A percentile compares a stretch with the other conserved stretches of the same genome.
phyloP scores from a whole-genome alignment of 352 stramenopile species.

The Phytophthora quininea region DNA sequence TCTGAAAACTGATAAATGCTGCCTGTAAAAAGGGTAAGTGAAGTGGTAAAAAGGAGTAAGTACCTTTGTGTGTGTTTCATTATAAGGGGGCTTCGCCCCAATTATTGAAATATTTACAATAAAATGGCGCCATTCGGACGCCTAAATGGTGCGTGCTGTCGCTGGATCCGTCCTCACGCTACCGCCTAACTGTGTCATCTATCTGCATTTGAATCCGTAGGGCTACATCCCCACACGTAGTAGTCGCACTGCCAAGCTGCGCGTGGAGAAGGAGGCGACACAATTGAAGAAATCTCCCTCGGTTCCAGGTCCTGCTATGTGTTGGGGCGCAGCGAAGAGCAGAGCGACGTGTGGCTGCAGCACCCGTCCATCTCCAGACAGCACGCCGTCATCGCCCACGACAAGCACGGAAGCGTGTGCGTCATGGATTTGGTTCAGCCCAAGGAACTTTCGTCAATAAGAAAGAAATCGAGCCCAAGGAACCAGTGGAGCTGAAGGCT shows the following conservation, averaged over 20 bases:
- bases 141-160: conserved; percentile 21
- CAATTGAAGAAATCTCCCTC: conserved; percentile 51
- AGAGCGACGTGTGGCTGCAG: conserved; percentile 75
- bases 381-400: conserved; percentile 79
- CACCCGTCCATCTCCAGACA: conserved; percentile 85
- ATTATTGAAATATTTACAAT: conserved; percentile 3
- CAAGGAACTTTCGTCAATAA: conserved; percentile 88
- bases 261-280: conserved; percentile 56
- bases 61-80: too few species aligned
- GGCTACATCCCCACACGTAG: conserved; percentile 32
- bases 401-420: conserved; percentile 53
- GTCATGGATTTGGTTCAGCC: conserved; percentile 82
- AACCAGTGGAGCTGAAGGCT: conserved; percentile 42
- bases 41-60: too few species aligned
- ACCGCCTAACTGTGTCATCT: background rate
- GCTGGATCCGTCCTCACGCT: background rate
- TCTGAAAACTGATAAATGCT: too few species aligned
- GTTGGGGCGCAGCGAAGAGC: conserved; percentile 77
- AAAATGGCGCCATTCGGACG: conserved; percentile 15
- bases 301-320: conserved; percentile 65
- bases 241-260: conserved; percentile 54
- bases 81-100: too few species aligned
- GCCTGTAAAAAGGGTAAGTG: background rate
- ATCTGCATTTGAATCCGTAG: conserved; percentile 29
- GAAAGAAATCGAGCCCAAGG: conserved; percentile 58